Evolutionary conservation across 306 rosid genomes (phyloP).

Genomic region (barrel medic (Medicago truncatula)): MtrunA17r5.0-ANR NC_053044.1:27734501-27735000

Average conservation of each 20-base stretch:
- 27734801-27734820: constrained; percentile 12
- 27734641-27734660: constrained; percentile 5
- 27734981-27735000: not conserved
- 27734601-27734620: constrained; percentile 11
- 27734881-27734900: constrained; percentile 11
- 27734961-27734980: not conserved
- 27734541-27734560: constrained; percentile 27
- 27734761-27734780: constrained; percentile 2
- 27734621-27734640: constrained; percentile 26
- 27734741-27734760: constrained; percentile 24
- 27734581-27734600: constrained; percentile 10
- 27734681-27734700: constrained; percentile 6
- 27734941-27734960: not conserved
- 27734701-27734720: not conserved
- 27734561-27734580: constrained; percentile 28
- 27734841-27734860: not conserved
- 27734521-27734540: not conserved
- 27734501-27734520: constrained; percentile 14
- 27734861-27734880: not conserved
- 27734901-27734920: not conserved
- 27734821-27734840: constrained; percentile 4
- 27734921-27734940: not conserved
- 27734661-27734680: constrained; percentile 25
- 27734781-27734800: not conserved
- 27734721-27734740: constrained; percentile 19